Conservation (phyloP, 2,329 filamentous ascomycete genomes). For the Didymellaceae sp. region DNA sequence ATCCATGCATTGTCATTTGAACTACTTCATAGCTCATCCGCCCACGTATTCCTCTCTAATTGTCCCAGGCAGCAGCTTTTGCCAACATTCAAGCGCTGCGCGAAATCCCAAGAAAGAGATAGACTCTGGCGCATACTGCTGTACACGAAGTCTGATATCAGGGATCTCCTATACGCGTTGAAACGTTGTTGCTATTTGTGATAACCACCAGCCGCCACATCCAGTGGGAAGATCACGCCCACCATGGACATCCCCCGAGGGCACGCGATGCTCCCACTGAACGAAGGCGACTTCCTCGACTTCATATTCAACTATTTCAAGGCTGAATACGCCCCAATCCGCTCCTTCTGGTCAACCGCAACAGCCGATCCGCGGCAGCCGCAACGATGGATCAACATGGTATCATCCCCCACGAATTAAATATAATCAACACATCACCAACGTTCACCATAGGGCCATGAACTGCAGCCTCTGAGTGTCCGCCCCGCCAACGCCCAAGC, state of each 20-base stretch:
- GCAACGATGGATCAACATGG: slow-evolving; percentile 41
- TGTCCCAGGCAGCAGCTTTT: slow-evolving; percentile 43
- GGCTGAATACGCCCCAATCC: slow-evolving; percentile 47
- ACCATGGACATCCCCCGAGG: slow-evolving; percentile 44
- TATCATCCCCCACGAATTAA: not conserved
- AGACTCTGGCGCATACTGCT: not conserved
- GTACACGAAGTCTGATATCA: too few relatives aligned
- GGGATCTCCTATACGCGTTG: too few relatives aligned
- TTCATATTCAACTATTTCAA: slow-evolving; percentile 49
- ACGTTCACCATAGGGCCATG: slow-evolving; percentile 42
- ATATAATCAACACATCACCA: not conserved
- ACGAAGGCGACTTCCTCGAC: slow-evolving; percentile 42
- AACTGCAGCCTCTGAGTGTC: slow-evolving; percentile 36
- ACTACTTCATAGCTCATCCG: slow-evolving; percentile 14
- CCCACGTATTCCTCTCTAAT: slow-evolving; percentile 27
- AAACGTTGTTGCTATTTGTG: too few relatives aligned
- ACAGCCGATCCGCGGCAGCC: slow-evolving; percentile 41
- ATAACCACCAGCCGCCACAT: too few relatives aligned
- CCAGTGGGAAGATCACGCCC: too few relatives aligned
- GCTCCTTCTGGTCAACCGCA: slow-evolving; percentile 46
- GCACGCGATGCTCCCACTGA: slow-evolving; percentile 43
- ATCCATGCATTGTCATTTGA: slow-evolving; percentile 29
- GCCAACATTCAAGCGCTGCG: slow-evolving; percentile 8
- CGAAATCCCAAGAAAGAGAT: not conserved
- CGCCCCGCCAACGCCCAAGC: slow-evolving; percentile 47